Conservation (phyloP, 2,329 filamentous ascomycete species). For the Reticulascus tulasneorum region DNA sequence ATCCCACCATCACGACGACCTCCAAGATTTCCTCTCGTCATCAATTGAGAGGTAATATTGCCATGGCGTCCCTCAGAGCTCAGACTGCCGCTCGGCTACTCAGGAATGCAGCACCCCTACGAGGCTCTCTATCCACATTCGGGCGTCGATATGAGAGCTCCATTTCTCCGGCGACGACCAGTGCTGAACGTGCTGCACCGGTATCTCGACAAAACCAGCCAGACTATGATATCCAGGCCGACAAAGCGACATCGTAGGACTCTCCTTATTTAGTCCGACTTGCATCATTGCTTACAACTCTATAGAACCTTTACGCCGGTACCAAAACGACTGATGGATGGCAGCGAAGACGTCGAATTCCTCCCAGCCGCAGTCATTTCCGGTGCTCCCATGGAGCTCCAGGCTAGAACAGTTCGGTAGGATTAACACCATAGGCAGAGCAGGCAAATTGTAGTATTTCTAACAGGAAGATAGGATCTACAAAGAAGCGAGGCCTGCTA, state of each 20-base stretch:
- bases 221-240: conserved; percentile 75
- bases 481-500: conserved; percentile 87
- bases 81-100: conserved; percentile 50
- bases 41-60: conserved; percentile 17
- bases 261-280: not conserved
- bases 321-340: conserved; percentile 84
- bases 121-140: conserved; percentile 34
- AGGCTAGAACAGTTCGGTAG: conserved; percentile 91
- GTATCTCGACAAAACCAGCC: conserved; percentile 60
- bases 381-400: conserved; percentile 87
- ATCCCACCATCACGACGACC: conserved; percentile 11
- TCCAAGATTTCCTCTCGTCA: not conserved
- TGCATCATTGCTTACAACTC: conserved; percentile 6
- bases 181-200: conserved; percentile 22
- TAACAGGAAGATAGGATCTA: conserved; percentile 67
- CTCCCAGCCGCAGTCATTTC: conserved; percentile 84
- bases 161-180: conserved; percentile 36
- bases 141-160: conserved; percentile 54
- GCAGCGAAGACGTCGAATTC: conserved; percentile 72
- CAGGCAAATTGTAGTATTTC: not conserved
- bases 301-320: conserved; percentile 83
- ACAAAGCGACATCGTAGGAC: conserved; percentile 84
- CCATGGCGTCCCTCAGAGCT: conserved; percentile 65
- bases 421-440: conserved; percentile 4
- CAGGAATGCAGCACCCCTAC: conserved; percentile 37